Percentiles rank a stretch among this genome's conserved stretches.
These are phyloP conservation scores for Phytophthora litchii DNA, from an alignment of 352 stramenopile genomes.

Conservation along the genomic window DNA sequence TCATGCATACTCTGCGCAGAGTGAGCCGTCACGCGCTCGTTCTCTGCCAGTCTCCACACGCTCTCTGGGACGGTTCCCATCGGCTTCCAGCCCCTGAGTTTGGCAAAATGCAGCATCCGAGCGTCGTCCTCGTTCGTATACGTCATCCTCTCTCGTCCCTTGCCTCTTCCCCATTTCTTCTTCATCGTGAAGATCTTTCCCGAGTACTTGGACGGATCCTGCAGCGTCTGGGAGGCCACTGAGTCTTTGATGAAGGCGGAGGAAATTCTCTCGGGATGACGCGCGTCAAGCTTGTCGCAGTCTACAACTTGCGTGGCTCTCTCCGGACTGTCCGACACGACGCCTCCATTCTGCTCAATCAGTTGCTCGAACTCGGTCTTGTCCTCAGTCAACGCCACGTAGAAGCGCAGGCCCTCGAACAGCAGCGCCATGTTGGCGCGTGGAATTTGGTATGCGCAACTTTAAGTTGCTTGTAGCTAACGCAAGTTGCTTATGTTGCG, in stretches of 20 bases:
- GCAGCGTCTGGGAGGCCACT: slow-evolving; percentile 37
- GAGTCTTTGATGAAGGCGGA: slow-evolving; percentile 59
- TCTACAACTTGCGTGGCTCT: slow-evolving; percentile 50
- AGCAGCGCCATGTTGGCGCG: slow-evolving; percentile 19
- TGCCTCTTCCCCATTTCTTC: neutral
- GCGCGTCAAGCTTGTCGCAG: slow-evolving; percentile 29
- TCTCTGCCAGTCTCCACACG: slow-evolving; percentile 23
- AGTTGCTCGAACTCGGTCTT: slow-evolving; percentile 31
- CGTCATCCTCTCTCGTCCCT: slow-evolving; percentile 6
- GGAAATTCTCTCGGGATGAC: slow-evolving; percentile 41
- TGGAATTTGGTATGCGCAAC: neutral
- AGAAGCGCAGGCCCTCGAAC: slow-evolving; percentile 48
- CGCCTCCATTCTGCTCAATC: slow-evolving; percentile 45
- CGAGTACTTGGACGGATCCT: slow-evolving; percentile 45
- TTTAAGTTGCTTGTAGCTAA: neutral
- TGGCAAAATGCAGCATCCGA: slow-evolving; percentile 54
- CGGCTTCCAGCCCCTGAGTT: slow-evolving; percentile 27
- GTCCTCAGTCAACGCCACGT: slow-evolving; percentile 31
- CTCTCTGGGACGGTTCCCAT: slow-evolving; percentile 25
- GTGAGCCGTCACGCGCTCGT: slow-evolving; percentile 39
- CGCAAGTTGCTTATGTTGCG: slow-evolving; percentile 7
- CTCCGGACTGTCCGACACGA: slow-evolving; percentile 14
- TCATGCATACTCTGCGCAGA: slow-evolving; percentile 58
- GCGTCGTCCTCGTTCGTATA: slow-evolving; percentile 55
- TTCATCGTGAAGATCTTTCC: slow-evolving; percentile 15